Evolutionary conservation across 768 basidiomycete genomes (phyloP).

Genomic region (Suillus alpinus): DNA sequence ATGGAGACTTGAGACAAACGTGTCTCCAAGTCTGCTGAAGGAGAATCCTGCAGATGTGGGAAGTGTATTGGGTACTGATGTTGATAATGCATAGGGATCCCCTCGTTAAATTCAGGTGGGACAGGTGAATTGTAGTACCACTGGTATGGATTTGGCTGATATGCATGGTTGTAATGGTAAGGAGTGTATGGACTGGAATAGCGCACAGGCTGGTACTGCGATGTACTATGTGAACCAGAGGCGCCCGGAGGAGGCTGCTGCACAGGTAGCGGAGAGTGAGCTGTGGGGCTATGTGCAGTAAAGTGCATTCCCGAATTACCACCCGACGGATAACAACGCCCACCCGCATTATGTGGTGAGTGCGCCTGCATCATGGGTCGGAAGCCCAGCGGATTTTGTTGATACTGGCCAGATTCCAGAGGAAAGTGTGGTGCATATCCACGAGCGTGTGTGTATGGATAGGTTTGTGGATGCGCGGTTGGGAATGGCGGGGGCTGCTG

Average conservation of each 20-base stretch:
- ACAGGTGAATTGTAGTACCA: constrained; percentile 42
- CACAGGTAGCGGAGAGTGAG: constrained; percentile 14
- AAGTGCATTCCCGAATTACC: constrained; percentile 17
- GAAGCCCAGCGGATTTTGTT: constrained; percentile 41
- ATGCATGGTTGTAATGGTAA: constrained; percentile 39
- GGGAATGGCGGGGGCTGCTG: constrained; percentile 31
- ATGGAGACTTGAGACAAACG: constrained; percentile 17
- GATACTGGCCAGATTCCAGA: constrained; percentile 36
- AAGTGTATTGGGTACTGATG: constrained; percentile 32
- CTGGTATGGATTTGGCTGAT: constrained; percentile 39
- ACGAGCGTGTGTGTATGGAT: constrained; percentile 33
- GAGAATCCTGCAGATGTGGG: constrained; percentile 18
- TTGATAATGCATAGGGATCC: constrained; percentile 28
- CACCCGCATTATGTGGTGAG: constrained; percentile 39
- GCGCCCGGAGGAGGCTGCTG: constrained; percentile 24
- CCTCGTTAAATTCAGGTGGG: constrained; percentile 27
- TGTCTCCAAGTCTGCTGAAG: constrained; percentile 20
- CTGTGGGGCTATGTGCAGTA: constrained; percentile 21
- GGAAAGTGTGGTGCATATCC: constrained; percentile 35
- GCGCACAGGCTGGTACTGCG: constrained; percentile 12
- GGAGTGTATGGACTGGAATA: constrained; percentile 30
- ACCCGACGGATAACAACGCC: constrained; percentile 35
- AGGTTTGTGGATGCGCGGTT: constrained; percentile 28
- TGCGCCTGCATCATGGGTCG: constrained; percentile 35
- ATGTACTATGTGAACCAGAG: constrained; percentile 17